A percentile compares a stretch with the other conserved stretches of the same genome.
Conservation (phyloP, 83 land plant genomes). For the Diphasiastrum complanatum region DNA sequence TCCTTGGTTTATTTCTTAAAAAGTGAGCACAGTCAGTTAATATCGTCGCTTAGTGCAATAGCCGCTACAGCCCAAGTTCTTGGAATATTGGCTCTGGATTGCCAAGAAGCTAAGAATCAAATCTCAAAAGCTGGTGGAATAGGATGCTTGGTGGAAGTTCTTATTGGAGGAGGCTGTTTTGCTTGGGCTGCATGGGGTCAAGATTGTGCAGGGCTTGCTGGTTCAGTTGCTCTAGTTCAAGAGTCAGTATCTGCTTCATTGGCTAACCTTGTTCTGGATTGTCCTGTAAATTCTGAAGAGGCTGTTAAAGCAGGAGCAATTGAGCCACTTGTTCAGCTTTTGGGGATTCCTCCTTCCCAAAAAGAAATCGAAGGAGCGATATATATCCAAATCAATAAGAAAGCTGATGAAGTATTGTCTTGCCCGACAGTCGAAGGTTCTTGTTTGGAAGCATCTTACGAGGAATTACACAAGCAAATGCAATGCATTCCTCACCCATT, state of each 20-base stretch:
- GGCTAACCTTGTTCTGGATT: conserved; percentile 19
- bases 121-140: conserved; percentile 22
- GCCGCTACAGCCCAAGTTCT: conserved; percentile 26
- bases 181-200: neutral
- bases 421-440: neutral
- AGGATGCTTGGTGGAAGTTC: conserved; percentile 17
- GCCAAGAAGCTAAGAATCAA: neutral
- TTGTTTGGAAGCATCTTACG: neutral
- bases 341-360: conserved; percentile 8
- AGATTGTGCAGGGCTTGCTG: neutral
- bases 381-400: neutral
- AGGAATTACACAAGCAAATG: neutral
- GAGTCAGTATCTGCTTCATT: conserved; percentile 21
- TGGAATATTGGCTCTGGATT: conserved; percentile 16
- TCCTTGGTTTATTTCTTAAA: conserved; percentile 19
- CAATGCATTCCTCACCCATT: neutral
- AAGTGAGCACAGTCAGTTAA: conserved; percentile 1
- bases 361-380: neutral
- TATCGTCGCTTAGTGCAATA: conserved; percentile 16
- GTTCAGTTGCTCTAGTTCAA: conserved; percentile 12
- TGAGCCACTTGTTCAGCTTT: conserved; percentile 11
- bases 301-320: conserved; percentile 22
- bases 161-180: conserved; percentile 4
- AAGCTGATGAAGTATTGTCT: neutral
- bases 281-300: conserved; percentile 17